Evolutionary conservation across 2,329 filamentous ascomycete species (phyloP), one percentile per base, ranked within the genome.

Genomic region (Geoglossum cookeanum): DNA sequence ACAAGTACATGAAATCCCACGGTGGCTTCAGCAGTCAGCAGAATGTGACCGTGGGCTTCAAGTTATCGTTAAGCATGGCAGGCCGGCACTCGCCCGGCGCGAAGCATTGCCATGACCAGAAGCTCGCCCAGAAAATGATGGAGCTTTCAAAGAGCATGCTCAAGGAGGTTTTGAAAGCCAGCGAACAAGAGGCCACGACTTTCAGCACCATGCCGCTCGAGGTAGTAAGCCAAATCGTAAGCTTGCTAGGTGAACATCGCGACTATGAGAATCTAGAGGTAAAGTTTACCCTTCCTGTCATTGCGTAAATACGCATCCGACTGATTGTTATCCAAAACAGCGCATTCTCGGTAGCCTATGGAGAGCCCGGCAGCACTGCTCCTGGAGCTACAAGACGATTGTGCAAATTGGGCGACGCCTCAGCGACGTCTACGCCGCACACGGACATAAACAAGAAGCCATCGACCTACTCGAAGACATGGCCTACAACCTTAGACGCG

Each of bases 1-100:
- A 58, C 37, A 39, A 59, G 7, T 64, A 64, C 59, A 54, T 61
- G 4, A 59, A 60, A n/a, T 51, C 59, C 9, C 63, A 63, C 30
- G 58, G 58, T 44, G 60, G 30, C 35, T 57, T 37, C 44, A 22
- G n/a, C 15, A 17, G 15, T 9, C 42, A 45, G 13, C n/a, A 55
- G 30, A 55, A 55, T 30, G 13, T 57, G 15, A 58, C 60, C 22
- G 59, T 67, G 6, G 17, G 42, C n/a, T 45, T 45, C 42, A 45
- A 45, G n/a, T 22, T 45, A 22, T 15, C 42, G 42, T 13, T 45
- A 5, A 22, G 42, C 42, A 45, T 45, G 42, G 42, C 42, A 45
- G 42, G 42, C 1, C 42, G 42, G 1, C 42, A 45, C n/a, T 45
- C 39, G 8, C n/a, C 42, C 42, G 42, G 42, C 4, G n/a, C 42